Evolutionary conservation across 768 basidiomycete genomes (phyloP), one percentile per base, ranked within the genome.

Genomic region (Sarcomyxa edulis): DNA sequence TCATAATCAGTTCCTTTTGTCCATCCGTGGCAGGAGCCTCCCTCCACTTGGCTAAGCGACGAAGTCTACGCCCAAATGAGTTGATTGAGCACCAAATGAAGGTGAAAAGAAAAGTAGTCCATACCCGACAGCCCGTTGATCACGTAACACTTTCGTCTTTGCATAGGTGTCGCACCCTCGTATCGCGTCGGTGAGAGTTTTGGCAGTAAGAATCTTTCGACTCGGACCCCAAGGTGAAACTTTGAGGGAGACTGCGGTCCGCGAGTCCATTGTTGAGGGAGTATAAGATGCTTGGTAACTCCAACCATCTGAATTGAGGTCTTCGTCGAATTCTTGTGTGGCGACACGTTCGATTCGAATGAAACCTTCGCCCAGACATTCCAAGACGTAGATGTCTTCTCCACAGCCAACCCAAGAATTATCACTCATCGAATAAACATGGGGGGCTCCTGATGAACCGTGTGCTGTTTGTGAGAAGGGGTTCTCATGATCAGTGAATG

Each of bases 351-450:
- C 74, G 10, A 92, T 65, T 28, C 79, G 76, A 35, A 92, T 63
- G 48, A 72, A 69, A 2, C 89, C 88, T 44, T 71, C 73, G 9
- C 75, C 76, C n/a, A 87, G 57, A 45, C 81, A 80, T 51, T 89
- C 84, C 2, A 94, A 65, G 6, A 94, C 73, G 55, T 83, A 86
- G 11, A 76, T 56, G 24, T 78, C 71, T 3, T 68, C 64, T 6
- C 90, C 87, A 49, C 86, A 89, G 3, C 77, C 76, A 6, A 95
- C 82, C 92, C 92, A 92, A 5, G 84, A 76, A 47, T 75, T 68
- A 14, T 50, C 59, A 46, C 79, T 90, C 27, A 84, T 42, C 16
- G 55, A 57, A 14, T 59, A 45, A 12, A 86, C 64, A 47, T 81
- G 74, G 9, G 81, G 73, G 19, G 65, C 65, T 9, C 75, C 76